Base-by-base conservation (phyloP, 192 early-diverging fungal species). In the Dissophora ornata region DNA sequence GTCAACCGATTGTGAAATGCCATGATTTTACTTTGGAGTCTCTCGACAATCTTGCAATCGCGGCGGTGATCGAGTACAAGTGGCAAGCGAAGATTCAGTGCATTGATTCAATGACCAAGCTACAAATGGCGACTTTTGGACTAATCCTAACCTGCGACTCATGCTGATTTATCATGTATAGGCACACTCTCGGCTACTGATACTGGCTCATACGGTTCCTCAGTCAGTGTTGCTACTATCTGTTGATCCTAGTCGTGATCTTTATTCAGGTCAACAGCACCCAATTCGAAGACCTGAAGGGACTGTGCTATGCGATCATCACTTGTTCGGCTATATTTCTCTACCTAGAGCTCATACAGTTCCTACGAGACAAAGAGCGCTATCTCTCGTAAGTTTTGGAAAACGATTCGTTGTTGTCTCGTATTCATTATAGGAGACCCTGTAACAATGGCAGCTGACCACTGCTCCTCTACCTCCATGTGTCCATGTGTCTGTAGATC, bases 31-130 rank as follows among this genome's bases (percentile, higher is more conserved):
- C n/a, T 12, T 26, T 52, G 24, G 56, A 50, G n/a, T 36, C 15
- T 8, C 45, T 69, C 25, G 67, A 69, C n/a, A 69, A 69, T 29
- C 67, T 56, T 24, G 67, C 55, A 10, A 42, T 69, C 9, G 48
- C 33, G 10, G 67, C 67, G 7, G 29, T 69, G 34, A 33, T 69
- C 13, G 48, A 56, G 25, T 69, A 69, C 67, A 69, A 69, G 40
- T 69, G 67, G 57, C 59, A 69, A 1, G 38, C 9, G 16, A 18
- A 5, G 7, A 38, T 38, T n/a, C n/a, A n/a, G n/a, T n/a, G n/a
- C n/a, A n/a, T n/a, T n/a, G n/a, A n/a, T n/a, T n/a, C n/a, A n/a
- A n/a, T n/a, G n/a, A n/a, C n/a, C n/a, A n/a, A n/a, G n/a, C n/a
- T n/a, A n/a, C n/a, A n/a, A n/a, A n/a, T n/a, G n/a, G n/a, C n/a